phyloP scores from a whole-genome alignment of 768 basidiomycete genomes.

The Lactarius evosmus region DNA sequence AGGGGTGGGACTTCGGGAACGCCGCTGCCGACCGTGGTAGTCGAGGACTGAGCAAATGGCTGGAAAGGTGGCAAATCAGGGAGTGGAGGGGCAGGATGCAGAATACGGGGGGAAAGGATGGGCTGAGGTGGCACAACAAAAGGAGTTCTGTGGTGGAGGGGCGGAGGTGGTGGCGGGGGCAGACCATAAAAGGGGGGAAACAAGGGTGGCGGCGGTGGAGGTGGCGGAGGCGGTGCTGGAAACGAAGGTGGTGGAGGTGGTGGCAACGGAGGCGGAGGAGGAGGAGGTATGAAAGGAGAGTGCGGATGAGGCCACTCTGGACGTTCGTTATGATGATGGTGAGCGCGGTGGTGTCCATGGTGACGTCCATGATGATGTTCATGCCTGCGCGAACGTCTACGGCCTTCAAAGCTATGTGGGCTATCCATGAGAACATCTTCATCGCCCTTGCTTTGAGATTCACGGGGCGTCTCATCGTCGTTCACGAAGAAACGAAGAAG shows the following conservation, averaged over 20 bases:
- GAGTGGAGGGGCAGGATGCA: conserved; percentile 28
- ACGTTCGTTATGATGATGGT: conserved; percentile 10
- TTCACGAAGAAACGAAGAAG: conserved; percentile 60
- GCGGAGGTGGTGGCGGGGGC: conserved; percentile 18
- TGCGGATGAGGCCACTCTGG: conserved; percentile 20
- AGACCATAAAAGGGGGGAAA: conserved; percentile 22
- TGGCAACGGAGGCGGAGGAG: conserved; percentile 13
- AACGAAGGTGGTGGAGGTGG: not conserved
- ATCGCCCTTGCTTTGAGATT: conserved; percentile 5
- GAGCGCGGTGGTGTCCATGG: conserved; percentile 8
- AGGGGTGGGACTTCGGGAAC: conserved; percentile 12
- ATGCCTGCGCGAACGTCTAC: conserved; percentile 10
- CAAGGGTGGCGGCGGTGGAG: conserved; percentile 27
- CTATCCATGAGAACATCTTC: conserved; percentile 6
- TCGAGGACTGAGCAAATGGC: conserved; percentile 3
- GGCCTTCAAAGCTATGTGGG: not conserved
- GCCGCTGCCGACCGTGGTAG: not conserved
- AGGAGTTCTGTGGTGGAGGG: conserved; percentile 1
- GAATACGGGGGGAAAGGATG: conserved; percentile 3
- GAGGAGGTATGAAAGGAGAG: conserved; percentile 15
- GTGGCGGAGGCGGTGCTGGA: conserved; percentile 17
- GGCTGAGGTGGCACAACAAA: conserved; percentile 2
- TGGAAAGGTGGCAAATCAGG: conserved; percentile 16
- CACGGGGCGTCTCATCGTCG: conserved; percentile 47
- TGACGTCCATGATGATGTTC: conserved; percentile 18